phyloP scores from a whole-genome alignment of 495 filamentous ascomycete genomes.

The Daldinia caldariorum region DNA sequence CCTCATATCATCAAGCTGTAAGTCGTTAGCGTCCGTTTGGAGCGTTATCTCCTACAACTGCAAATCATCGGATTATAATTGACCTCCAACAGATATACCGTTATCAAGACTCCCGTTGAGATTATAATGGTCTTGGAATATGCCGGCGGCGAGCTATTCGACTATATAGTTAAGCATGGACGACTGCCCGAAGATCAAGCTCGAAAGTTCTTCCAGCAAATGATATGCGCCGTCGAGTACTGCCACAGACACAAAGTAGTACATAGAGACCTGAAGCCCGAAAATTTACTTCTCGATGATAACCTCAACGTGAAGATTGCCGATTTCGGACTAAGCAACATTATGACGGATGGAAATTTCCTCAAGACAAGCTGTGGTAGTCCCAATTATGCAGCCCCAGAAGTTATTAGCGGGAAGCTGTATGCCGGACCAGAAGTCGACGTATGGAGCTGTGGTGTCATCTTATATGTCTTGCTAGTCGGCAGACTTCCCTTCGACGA shows the following conservation, averaged over 20 bases:
- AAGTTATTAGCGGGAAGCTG: conserved; percentile 96
- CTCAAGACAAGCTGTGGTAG: conserved; percentile 98
- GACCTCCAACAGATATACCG: conserved; percentile 75
- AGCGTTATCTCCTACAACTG: neutral
- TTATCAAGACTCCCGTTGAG: conserved; percentile 90
- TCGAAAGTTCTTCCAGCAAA: conserved; percentile 97
- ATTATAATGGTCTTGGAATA: conserved; percentile 99
- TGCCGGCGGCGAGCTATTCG: conserved; percentile 94
- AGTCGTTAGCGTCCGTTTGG: conserved; percentile 40
- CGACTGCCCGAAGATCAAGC: conserved; percentile 89
- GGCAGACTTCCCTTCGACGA: conserved; percentile 96
- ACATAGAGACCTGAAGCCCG: conserved; percentile 95
- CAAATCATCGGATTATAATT: conserved; percentile 13
- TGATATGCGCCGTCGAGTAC: conserved; percentile 99
- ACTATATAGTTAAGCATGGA: conserved; percentile 93
- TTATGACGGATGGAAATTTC: conserved; percentile 99
- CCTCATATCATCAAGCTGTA: conserved; percentile 99
- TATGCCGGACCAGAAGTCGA: conserved; percentile 98
- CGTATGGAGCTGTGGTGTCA: conserved; percentile 99
- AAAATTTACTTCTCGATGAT: conserved; percentile 94
- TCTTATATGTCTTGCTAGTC: conserved; percentile 92
- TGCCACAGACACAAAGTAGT: conserved; percentile 99
- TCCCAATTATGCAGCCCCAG: conserved; percentile 96
- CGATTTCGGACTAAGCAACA: conserved; percentile 97
- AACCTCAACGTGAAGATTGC: conserved; percentile 98